These are phyloP conservation scores for Ophiostoma montium DNA, from an alignment of 2,329 filamentous ascomycete species.

Conservation along the genomic window DNA sequence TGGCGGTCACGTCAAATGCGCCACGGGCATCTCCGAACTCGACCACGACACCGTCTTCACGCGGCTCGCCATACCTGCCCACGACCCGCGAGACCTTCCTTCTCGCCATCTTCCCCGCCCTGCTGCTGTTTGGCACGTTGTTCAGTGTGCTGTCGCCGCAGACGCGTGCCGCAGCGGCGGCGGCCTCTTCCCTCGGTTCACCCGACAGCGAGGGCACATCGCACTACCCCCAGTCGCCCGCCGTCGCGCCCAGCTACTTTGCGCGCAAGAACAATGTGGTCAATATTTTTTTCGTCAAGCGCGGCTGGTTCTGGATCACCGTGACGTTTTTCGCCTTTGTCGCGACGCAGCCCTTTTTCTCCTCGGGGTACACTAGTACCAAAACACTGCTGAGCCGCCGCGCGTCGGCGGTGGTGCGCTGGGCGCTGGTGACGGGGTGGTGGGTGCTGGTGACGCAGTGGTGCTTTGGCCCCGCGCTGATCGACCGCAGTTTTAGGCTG, in stretches of 20 bases:
- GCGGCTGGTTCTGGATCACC: slow-evolving; percentile 87
- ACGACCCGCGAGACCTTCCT: slow-evolving; percentile 52
- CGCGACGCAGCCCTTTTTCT: slow-evolving; percentile 48
- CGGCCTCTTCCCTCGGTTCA: slow-evolving; percentile 27
- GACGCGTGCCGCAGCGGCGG: slow-evolving; percentile 48
- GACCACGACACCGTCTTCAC: not conserved
- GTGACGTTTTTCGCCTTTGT: slow-evolving; percentile 57
- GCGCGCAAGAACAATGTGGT: slow-evolving; percentile 86
- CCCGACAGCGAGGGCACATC: slow-evolving; percentile 18
- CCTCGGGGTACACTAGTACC: no score
- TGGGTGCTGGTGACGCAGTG: slow-evolving; percentile 91
- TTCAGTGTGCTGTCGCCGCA: slow-evolving; percentile 67
- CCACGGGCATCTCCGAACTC: not conserved
- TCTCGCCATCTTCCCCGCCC: slow-evolving; percentile 58
- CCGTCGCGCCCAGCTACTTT: slow-evolving; percentile 66
- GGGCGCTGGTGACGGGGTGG: slow-evolving; percentile 54
- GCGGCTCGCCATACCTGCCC: slow-evolving; percentile 37
- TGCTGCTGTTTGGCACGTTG: slow-evolving; percentile 67
- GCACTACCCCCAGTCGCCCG: slow-evolving; percentile 20
- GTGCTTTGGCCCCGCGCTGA: slow-evolving; percentile 84
- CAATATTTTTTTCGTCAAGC: slow-evolving; percentile 88
- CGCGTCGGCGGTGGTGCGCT: slow-evolving; percentile 48
- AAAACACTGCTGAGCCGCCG: slow-evolving; percentile 16
- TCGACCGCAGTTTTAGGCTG: slow-evolving; percentile 78
- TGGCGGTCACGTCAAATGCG: not conserved